Evolutionary conservation across 805 yeast species (phyloP), one percentile per base, ranked within the genome.

Genomic region (Yarrowia osloensis): DNA sequence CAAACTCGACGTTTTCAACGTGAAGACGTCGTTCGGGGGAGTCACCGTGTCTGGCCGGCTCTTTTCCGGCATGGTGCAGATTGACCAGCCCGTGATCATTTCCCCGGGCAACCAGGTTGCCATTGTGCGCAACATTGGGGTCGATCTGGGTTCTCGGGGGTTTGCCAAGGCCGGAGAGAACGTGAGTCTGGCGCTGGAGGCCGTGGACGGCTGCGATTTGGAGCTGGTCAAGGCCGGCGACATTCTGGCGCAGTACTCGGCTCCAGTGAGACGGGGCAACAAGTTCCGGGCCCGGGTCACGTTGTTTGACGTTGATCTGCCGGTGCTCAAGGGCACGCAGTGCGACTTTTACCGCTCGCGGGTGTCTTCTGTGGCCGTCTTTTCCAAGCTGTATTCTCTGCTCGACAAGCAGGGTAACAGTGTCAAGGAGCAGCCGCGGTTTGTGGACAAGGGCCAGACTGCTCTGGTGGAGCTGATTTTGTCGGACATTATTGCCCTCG

Each of bases 291-390:
- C 89, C 52, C 84, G 86, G 66, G 74, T 91, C 49, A 79, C 82
- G 46, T 79, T 88, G 5, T 94, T 94, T 71, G 88, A 88, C 67
- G 74, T 86, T 72, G 81, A 81, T 39, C 82, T 90, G 70, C 97
- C 97, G 0, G 77, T 92, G 54, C 78, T 92, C 46, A 86, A 88
- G 15, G 97, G 98, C 8, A 82, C 96, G 0, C 88, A 93, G 46
- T 82, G 91, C 70, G 84, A 91, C 46, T 75, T 91, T 65, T 91
- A 92, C 77, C 82, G 93, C 69, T 92, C 93, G 69, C 87, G 90
- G 67, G 82, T 86, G 28, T 86, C 88, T 49, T 84, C 85, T 47
- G 90, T 95, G 1, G 91, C 91, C 4, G 83, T 87, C 70, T 78
- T 92, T 22, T 73, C 81, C 49, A 82, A 82, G 68, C 81, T 86